These are phyloP conservation scores for Podospora pseudoanserina DNA, from an alignment of 495 filamentous ascomycete species.

Conservation along the genomic window DNA sequence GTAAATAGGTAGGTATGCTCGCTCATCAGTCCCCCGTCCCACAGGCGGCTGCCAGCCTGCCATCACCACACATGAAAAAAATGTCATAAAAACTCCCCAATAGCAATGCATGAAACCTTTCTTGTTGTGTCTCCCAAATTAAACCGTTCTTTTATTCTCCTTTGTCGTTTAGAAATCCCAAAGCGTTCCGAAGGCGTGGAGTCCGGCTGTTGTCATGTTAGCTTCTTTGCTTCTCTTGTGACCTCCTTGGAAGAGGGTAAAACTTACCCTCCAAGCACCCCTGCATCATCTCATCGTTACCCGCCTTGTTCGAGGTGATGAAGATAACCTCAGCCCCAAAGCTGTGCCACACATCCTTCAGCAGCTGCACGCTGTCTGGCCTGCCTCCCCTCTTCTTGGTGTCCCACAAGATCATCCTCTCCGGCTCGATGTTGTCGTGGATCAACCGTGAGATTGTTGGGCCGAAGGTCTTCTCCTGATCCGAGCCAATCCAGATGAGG, in stretches of 20 bases:
- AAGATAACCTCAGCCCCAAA: slow-evolving; percentile 48
- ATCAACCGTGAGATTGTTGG: slow-evolving; percentile 42
- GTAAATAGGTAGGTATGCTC: not conserved
- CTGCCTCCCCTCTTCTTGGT: slow-evolving; percentile 45
- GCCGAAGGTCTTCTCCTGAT: slow-evolving; percentile 46
- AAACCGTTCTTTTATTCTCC: not conserved
- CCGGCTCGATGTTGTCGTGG: slow-evolving; percentile 42
- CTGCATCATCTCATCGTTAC: slow-evolving; percentile 48
- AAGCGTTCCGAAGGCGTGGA: slow-evolving; percentile 45
- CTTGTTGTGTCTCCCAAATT: not conserved
- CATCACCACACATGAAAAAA: not conserved
- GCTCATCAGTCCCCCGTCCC: not conserved
- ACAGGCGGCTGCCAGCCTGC: not conserved
- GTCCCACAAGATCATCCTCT: slow-evolving; percentile 48
- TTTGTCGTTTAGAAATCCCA: slow-evolving; percentile 43
- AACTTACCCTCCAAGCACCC: slow-evolving; percentile 40
- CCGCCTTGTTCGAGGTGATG: slow-evolving; percentile 45
- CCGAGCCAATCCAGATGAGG: slow-evolving; percentile 46
- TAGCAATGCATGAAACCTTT: not conserved
- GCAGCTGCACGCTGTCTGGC: slow-evolving; percentile 40
- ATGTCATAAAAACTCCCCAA: slow-evolving; percentile 1
- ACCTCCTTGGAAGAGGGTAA: not conserved
- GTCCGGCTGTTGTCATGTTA: slow-evolving; percentile 31
- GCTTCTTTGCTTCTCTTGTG: not conserved
- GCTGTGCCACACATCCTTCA: slow-evolving; percentile 42